Evolutionary conservation across 768 basidiomycete genomes (phyloP), one percentile per base, ranked within the genome.

Genomic region (Boletus rubropictus): DNA sequence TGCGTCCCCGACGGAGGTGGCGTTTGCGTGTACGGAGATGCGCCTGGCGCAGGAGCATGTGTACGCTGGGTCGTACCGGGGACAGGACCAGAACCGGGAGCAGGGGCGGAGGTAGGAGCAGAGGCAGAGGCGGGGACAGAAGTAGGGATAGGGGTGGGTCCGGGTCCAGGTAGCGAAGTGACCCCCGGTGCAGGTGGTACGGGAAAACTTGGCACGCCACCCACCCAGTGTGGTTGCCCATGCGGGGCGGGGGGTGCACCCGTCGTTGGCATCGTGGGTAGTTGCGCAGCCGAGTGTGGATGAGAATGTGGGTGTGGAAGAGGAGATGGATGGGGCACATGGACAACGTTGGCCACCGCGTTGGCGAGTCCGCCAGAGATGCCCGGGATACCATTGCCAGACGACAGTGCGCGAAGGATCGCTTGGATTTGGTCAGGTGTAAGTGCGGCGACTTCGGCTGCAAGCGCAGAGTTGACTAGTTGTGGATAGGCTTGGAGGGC

Each of bases 371-470:
- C 55, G 42, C 62, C 39, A 61, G 61, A 42, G 57, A 69, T 43
- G 62, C 54, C 61, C 2, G 51, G 56, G 33, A 59, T 55, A 51
- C 64, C 62, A 38, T 65, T 72, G 42, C 69, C 67, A 2, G 75
- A 71, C 15, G 69, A 62, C 4, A 89, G 70, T 0, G 82, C 74
- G 29, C 76, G 75, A 11, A 89, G 67, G 65, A 89, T 78, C 39
- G 76, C 64, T 50, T 85, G 81, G 31, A 89, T 79, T 60, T 89
- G 87, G 40, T 86, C 86, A 0, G 85, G 84, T 3, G 84, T 86
- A 14, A 89, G 74, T 29, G 80, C 72, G 6, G 86, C 82, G 6
- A 89, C 79, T 57, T 87, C 82, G 5, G 82, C 79, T 7, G 82
- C 81, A 32, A 90, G 74, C 15, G 76, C 74, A 12, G 76, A 67